These are phyloP conservation scores for Arxiozyma bovina DNA, from an alignment of 1,139 yeast genomes.

Conservation along the genomic window DNA sequence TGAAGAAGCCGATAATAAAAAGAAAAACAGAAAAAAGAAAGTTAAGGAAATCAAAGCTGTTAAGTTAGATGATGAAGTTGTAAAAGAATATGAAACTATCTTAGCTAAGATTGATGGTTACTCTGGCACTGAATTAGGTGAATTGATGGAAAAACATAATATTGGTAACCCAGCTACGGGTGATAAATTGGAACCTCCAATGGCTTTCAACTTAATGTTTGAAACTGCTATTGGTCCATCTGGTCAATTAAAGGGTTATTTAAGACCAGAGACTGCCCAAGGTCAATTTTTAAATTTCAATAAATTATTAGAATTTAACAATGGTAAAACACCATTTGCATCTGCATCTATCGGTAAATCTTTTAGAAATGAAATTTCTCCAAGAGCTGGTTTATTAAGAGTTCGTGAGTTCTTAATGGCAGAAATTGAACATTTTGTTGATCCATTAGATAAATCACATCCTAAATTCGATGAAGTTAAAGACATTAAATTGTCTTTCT, in stretches of 20 bases:
- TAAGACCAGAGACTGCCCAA: conserved; percentile 99
- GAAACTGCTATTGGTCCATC: conserved; percentile 99
- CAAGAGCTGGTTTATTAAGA: conserved; percentile 93
- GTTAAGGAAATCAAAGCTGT: conserved; percentile 89
- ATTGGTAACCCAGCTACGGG: conserved; percentile 89
- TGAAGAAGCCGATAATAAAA: conserved; percentile 61
- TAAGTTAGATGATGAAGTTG: conserved; percentile 73
- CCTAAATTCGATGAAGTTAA: conserved; percentile 68
- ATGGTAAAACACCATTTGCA: conserved; percentile 96
- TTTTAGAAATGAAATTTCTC: conserved; percentile 97
- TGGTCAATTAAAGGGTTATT: conserved; percentile 87
- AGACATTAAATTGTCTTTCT: conserved; percentile 62
- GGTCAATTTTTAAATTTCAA: conserved; percentile 95
- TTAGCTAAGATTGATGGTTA: conserved; percentile 93
- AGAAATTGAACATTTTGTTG: conserved; percentile 97
- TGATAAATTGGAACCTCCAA: conserved; percentile 79
- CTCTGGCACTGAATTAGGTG: conserved; percentile 88
- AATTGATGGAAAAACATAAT: conserved; percentile 67
- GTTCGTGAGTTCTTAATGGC: conserved; percentile 99
- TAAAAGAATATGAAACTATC: conserved; percentile 71
- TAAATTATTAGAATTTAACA: conserved; percentile 89
- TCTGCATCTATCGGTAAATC: conserved; percentile 98
- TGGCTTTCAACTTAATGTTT: conserved; percentile 95
- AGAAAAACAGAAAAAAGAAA: conserved; percentile 74
- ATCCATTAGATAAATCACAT: conserved; percentile 80